phyloP scores from a whole-genome alignment of 305 asterid genomes.

The Fraxinus velutina region DNA sequence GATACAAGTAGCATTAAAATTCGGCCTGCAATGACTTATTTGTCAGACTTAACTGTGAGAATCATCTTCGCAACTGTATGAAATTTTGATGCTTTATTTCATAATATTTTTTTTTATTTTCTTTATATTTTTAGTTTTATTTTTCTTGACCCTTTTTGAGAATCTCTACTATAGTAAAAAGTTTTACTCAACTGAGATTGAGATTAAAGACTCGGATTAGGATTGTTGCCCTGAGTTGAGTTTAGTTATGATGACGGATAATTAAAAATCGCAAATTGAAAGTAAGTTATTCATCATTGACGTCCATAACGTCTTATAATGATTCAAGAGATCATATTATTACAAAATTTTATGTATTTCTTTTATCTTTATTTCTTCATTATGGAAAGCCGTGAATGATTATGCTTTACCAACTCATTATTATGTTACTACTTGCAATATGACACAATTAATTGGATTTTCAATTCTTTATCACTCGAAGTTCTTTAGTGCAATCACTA shows the following conservation, averaged over 20 bases:
- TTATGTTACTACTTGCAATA: not conserved
- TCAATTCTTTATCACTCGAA: slow-evolving; percentile 59
- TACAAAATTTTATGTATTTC: not conserved
- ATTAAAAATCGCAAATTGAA: too few species aligned
- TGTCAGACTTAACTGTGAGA: not conserved
- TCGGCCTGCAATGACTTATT: not conserved
- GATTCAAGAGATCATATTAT: too few species aligned
- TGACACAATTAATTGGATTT: slow-evolving; percentile 5
- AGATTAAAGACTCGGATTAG: too few species aligned
- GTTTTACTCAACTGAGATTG: not conserved
- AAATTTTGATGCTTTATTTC: too few species aligned
- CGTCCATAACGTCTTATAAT: too few species aligned
- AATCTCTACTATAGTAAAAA: not conserved
- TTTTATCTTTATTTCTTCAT: not conserved
- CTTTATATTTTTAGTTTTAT: too few species aligned
- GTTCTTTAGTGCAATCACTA: slow-evolving; percentile 18
- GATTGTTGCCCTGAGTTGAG: not conserved
- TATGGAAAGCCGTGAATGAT: not conserved
- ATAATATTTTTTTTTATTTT: too few species aligned
- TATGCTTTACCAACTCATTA: not conserved
- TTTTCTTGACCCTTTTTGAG: not conserved
- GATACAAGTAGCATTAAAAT: not conserved
- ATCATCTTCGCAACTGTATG: not conserved
- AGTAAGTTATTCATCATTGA: too few species aligned
- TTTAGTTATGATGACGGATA: too few species aligned